Evolutionary conservation across 306 rosid genomes (phyloP).

Genomic region (Sesbania bispinosa): DNA sequence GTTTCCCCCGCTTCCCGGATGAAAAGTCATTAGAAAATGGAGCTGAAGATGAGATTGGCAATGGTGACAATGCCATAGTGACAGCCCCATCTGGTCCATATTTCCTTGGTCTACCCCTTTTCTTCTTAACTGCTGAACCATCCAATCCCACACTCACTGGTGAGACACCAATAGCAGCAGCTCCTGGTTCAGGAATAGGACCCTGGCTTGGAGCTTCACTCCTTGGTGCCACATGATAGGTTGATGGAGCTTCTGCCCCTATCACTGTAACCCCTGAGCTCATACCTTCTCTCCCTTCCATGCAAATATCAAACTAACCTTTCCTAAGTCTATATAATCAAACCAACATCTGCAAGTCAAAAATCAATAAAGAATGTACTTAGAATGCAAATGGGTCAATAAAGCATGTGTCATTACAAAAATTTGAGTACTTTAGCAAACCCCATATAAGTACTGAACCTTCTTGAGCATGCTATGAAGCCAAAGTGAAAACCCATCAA

Average conservation of each 20-base stretch:
- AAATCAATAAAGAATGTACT: not conserved
- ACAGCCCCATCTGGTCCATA: slow-evolving; percentile 70
- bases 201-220: slow-evolving; percentile 46
- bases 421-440: not conserved
- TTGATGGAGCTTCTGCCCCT: slow-evolving; percentile 82
- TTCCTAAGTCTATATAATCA: slow-evolving; percentile 16
- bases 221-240: slow-evolving; percentile 79
- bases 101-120: slow-evolving; percentile 87
- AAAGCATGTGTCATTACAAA: not conserved
- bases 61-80: slow-evolving; percentile 62
- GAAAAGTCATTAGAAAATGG: slow-evolving; percentile 47
- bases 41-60: slow-evolving; percentile 66
- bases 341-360: slow-evolving; percentile 43
- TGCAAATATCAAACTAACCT: slow-evolving; percentile 27
- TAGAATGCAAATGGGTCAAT: not conserved
- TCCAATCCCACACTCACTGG: slow-evolving; percentile 50
- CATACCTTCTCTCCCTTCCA: slow-evolving; percentile 71
- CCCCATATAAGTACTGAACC: not conserved
- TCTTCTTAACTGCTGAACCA: slow-evolving; percentile 50
- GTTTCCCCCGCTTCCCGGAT: slow-evolving; percentile 50
- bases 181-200: slow-evolving; percentile 21
- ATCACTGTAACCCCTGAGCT: slow-evolving; percentile 70
- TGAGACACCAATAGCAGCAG: slow-evolving; percentile 21
- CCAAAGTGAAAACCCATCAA: slow-evolving; percentile 27
- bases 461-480: slow-evolving; percentile 10